phyloP scores from a whole-genome alignment of 495 filamentous ascomycete species.

The Lepidopterella palustris region DNA sequence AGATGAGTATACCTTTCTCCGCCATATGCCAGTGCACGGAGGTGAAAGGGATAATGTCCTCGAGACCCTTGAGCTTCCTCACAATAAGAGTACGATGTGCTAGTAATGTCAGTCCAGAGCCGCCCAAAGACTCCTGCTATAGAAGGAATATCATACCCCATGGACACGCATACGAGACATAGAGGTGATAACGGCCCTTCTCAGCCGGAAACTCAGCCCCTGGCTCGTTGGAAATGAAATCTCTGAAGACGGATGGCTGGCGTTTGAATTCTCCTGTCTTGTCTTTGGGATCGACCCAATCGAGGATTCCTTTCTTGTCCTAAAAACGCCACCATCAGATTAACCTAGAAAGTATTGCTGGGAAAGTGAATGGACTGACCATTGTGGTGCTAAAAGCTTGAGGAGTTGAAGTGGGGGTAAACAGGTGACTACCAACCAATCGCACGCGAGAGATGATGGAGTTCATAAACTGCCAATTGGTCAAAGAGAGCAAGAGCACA shows the following conservation, averaged over 20 bases:
- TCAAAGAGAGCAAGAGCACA: neutral
- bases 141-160: slow-evolving; percentile 37
- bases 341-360: neutral
- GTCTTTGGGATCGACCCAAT: slow-evolving; percentile 72
- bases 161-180: slow-evolving; percentile 67
- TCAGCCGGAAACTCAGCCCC: slow-evolving; percentile 60
- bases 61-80: slow-evolving; percentile 59
- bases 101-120: neutral
- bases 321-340: neutral
- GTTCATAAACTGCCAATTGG: neutral
- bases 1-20: slow-evolving; percentile 46
- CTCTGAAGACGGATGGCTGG: slow-evolving; percentile 41
- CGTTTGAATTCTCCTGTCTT: slow-evolving; percentile 84
- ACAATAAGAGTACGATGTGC: slow-evolving; percentile 61
- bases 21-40: slow-evolving; percentile 63
- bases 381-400: neutral
- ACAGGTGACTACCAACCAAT: neutral
- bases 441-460: neutral
- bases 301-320: slow-evolving; percentile 52
- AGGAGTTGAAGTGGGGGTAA: neutral
- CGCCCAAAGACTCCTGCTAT: neutral
- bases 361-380: neutral
- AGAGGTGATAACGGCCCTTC: slow-evolving; percentile 63
- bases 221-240: slow-evolving; percentile 44
- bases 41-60: slow-evolving; percentile 59